Conservation (phyloP, 495 filamentous ascomycete species). For the Bacidia rubella region DNA sequence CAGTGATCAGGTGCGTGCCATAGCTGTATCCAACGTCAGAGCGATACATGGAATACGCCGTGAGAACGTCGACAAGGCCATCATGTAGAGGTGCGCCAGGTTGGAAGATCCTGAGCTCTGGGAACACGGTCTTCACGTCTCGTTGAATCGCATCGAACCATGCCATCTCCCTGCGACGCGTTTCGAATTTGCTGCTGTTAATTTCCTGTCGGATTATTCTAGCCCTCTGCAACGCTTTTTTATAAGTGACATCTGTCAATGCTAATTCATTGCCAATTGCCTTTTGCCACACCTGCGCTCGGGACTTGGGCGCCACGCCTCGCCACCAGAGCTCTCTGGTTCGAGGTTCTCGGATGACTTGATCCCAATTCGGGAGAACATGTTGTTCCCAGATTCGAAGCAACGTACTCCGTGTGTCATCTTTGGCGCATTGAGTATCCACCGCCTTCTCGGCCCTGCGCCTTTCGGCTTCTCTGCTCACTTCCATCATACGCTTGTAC, state of each 20-base stretch:
- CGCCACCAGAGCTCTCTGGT: slow-evolving; percentile 92
- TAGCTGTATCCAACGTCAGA: slow-evolving; percentile 83
- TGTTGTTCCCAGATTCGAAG: slow-evolving; percentile 78
- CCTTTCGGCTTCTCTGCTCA: slow-evolving; percentile 54
- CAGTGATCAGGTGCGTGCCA: slow-evolving; percentile 80
- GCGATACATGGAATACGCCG: slow-evolving; percentile 87
- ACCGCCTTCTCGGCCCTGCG: slow-evolving; percentile 35
- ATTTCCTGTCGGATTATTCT: slow-evolving; percentile 47
- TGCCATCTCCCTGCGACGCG: slow-evolving; percentile 34
- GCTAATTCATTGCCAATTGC: slow-evolving; percentile 85
- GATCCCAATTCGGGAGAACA: slow-evolving; percentile 75
- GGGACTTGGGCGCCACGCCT: slow-evolving; percentile 63
- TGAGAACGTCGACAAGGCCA: slow-evolving; percentile 63
- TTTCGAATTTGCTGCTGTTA: slow-evolving; percentile 27
- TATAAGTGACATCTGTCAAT: slow-evolving; percentile 61
- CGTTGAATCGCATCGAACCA: slow-evolving; percentile 58
- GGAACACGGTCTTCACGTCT: slow-evolving; percentile 61
- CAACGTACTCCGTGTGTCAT: slow-evolving; percentile 47
- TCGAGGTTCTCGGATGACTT: slow-evolving; percentile 53
- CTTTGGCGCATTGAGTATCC: slow-evolving; percentile 44
- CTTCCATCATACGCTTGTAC: slow-evolving; percentile 87
- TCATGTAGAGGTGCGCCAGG: slow-evolving; percentile 57
- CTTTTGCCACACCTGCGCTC: slow-evolving; percentile 73
- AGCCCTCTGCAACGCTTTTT: slow-evolving; percentile 63
- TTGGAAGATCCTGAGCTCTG: slow-evolving; percentile 76